Conservation (phyloP, 768 basidiomycete species). For the Boletales sp. region DNA sequence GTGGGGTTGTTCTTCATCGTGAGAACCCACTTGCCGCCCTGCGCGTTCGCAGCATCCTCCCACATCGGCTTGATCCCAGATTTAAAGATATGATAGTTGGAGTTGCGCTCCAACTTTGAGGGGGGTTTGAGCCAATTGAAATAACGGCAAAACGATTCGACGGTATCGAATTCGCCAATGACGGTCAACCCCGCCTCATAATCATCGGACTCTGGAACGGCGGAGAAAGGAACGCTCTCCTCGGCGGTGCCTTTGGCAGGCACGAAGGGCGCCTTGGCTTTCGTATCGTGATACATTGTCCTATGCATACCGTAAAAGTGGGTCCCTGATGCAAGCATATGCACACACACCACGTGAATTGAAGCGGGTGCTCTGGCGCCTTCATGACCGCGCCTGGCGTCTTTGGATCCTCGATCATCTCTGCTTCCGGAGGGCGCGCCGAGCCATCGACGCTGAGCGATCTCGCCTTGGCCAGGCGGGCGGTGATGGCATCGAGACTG, state of each 20-base stretch:
- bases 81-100: conserved; percentile 96
- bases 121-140: conserved; percentile 95
- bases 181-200: conserved; percentile 86
- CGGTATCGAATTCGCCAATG: conserved; percentile 88
- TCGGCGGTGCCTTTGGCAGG: conserved; percentile 16
- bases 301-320: conserved; percentile 34
- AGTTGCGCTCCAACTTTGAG: conserved; percentile 81
- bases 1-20: conserved; percentile 84
- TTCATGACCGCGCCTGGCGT: conserved; percentile 69
- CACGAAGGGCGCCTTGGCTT: conserved; percentile 54
- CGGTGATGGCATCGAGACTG: conserved; percentile 80
- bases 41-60: conserved; percentile 90
- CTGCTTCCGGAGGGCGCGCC: conserved; percentile 68
- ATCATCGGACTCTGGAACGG: conserved; percentile 61
- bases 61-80: conserved; percentile 95
- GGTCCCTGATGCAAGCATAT: not conserved
- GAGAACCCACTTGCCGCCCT: conserved; percentile 93
- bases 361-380: conserved; percentile 77
- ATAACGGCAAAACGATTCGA: conserved; percentile 86
- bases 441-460: conserved; percentile 57
- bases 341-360: conserved; percentile 65
- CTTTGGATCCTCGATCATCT: conserved; percentile 80
- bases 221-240: conserved; percentile 28
- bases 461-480: conserved; percentile 67
- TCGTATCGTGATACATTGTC: conserved; percentile 90